Evolutionary conservation across 441 rosid species (phyloP), one percentile per base, ranked within the genome.

Genomic region (Gossypium aridum): DNA sequence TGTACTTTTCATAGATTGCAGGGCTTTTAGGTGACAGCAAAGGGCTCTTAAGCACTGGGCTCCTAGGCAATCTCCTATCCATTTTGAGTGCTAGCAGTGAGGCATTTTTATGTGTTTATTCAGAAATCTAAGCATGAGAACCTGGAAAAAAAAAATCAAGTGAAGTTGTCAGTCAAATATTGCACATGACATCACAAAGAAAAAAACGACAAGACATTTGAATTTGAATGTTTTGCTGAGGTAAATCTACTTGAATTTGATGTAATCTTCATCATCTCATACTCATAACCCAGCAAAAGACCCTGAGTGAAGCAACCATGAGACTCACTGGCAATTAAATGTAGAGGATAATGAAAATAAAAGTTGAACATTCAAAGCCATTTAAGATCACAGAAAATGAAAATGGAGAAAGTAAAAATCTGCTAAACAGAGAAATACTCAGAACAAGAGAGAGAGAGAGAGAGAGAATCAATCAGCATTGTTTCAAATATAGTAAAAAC

Each of bases 1-100:
- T 89, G 79, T 89, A 85, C 66, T 74, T 82, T 79, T 90, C 92
- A 71, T 83, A 85, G 45, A 83, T 26, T 54, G 80, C 79, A 54
- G 93, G 95, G 79, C 90, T 92, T 82, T 79, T 85, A 2, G 89
- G 92, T 65, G 83, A 73, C 60, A 80, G 64, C 59, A 82, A 70
- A 34, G 88, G 88, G 73, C 89, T 84, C 80, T 85, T 68, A 3
- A 79, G 64, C 22, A 78, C 75, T 12, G 87, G 88, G 70, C 88
- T 84, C 79, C 84, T 84, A 0, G 84, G 82, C 75, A 89, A 83
- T 77, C 87, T 83, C 81, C 64, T 86, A 56, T 79, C 81, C 86
- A 82, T 80, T 54, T 60, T 53, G 8, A 4, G 26, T 20, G 26
- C 66, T 47, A 16, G 12, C 67, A 39, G 39, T 61, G 63, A 47